A percentile compares a stretch with the other conserved stretches of the same genome.
These are phyloP conservation scores for Coniochaeta hoffmannii DNA, from an alignment of 2,329 filamentous ascomycete genomes.

Conservation along the genomic window DNA sequence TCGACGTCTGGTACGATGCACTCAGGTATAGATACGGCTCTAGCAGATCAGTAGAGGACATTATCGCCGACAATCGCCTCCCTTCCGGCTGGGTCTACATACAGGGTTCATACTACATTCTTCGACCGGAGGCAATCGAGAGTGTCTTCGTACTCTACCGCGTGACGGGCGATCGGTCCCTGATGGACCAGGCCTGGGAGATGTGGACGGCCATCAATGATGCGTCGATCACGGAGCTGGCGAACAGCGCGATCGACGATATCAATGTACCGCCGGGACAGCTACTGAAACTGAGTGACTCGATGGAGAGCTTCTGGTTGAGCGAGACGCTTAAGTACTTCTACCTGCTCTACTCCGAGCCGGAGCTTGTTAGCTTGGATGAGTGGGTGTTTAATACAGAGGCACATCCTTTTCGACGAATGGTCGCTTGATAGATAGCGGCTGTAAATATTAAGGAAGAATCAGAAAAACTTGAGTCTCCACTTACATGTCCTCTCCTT, in stretches of 20 bases:
- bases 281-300: background rate
- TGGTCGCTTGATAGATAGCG: background rate
- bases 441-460: no score
- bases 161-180: background rate
- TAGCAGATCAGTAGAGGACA: background rate
- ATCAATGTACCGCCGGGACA: background rate
- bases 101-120: background rate
- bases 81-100: background rate
- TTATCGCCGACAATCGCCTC: background rate
- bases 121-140: background rate
- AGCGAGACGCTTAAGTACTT: slow-evolving; percentile 5
- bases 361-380: background rate
- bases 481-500: no score
- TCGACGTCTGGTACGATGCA: background rate
- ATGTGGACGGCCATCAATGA: background rate
- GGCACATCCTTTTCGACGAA: slow-evolving; percentile 1
- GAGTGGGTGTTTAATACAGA: slow-evolving; percentile 5
- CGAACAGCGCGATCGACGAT: background rate
- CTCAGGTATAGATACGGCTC: background rate
- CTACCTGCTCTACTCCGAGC: slow-evolving; percentile 3
- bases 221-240: background rate
- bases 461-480: no score
- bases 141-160: background rate
- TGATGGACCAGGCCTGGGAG: background rate
- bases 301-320: slow-evolving; percentile 5